Evolutionary conservation across 441 rosid genomes (phyloP), one percentile per base, ranked within the genome.

Genomic region (Adansonia grandidieri): DNA sequence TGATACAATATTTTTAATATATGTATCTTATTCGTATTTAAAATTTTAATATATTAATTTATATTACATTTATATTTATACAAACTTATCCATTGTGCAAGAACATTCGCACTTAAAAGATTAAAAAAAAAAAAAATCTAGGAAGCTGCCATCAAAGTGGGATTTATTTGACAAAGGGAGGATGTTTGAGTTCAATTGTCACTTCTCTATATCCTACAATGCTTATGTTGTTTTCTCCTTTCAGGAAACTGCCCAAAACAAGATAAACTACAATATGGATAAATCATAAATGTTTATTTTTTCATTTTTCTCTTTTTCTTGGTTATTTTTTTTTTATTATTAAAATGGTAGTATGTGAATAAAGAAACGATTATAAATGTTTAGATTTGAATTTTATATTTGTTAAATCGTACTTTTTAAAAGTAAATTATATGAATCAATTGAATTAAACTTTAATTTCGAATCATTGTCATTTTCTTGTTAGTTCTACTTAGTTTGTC

Each of bases 141-240:
- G 22, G 42, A 65, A 65, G 48, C 70, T 15, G n/a, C 47, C 69
- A 15, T 64, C 20, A 7, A 40, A 65, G 0, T 15, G 22, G 70
- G 54, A 50, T 50, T 50, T 50, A 40, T 7, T 40, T 61, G 47
- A 7, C 20, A n/a, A 40, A n/a, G 13, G 6, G 2, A 2, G 47
- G 48, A 13, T 65, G 48, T 65, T 65, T 65, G 70, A 65, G 51
- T 40, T 65, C 50, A 40, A 65, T 40, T 65, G 13, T 47, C 51
- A 40, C 1, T 40, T 40, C 70, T 7, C n/a, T 0, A 3, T 61
- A 15, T 61, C 65, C 40, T 10, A 50, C 14, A 50, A 50, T 57
- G 62, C 20, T 57, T 57, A 3, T 57, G 11, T 58, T 58, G 9
- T 60, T 22, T 9, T 3, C 37, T 20, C 44, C 4, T 20, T 60